Percentiles rank a stretch among this genome's conserved stretches.
Evolutionary conservation across 2,329 filamentous ascomycete species (phyloP).

Genomic region (Aspergillus tubingensis): DNA sequence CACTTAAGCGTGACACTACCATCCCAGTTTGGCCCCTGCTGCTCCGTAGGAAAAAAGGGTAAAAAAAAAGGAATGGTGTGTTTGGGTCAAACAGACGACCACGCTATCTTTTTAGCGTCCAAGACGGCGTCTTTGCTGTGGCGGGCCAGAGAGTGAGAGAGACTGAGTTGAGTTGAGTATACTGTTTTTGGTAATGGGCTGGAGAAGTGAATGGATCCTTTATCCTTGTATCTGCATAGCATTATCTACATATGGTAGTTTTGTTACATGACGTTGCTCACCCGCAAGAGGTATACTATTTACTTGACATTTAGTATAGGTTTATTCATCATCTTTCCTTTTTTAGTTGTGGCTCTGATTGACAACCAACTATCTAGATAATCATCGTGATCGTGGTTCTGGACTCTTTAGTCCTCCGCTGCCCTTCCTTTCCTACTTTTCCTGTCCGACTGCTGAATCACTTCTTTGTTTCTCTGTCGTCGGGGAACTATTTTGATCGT

Average conservation of each 20-base stretch:
- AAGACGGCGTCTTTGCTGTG: neutral
- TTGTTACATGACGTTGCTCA: too few relatives aligned
- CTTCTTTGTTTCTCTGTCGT: neutral
- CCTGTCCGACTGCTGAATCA: neutral
- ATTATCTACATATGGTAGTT: too few relatives aligned
- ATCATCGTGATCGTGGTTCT: too few relatives aligned
- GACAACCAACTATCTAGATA: too few relatives aligned
- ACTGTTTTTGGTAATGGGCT: neutral
- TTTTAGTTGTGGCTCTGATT: too few relatives aligned
- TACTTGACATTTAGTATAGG: too few relatives aligned
- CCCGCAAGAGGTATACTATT: too few relatives aligned
- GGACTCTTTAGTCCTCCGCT: too few relatives aligned
- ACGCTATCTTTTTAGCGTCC: neutral
- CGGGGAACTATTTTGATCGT: too few relatives aligned
- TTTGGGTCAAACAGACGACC: neutral
- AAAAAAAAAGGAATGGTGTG: neutral
- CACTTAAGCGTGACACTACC: conserved; percentile 1
- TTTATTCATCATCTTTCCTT: too few relatives aligned
- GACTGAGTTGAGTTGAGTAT: neutral
- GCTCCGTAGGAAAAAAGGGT: neutral
- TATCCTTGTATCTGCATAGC: too few relatives aligned
- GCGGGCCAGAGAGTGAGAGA: too few relatives aligned
- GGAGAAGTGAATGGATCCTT: neutral
- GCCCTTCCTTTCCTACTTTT: neutral
- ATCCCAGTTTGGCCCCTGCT: conserved; percentile 2